Conservation (phyloP, 192 early-diverging fungal species). For the Pilobolus umbonatus region DNA sequence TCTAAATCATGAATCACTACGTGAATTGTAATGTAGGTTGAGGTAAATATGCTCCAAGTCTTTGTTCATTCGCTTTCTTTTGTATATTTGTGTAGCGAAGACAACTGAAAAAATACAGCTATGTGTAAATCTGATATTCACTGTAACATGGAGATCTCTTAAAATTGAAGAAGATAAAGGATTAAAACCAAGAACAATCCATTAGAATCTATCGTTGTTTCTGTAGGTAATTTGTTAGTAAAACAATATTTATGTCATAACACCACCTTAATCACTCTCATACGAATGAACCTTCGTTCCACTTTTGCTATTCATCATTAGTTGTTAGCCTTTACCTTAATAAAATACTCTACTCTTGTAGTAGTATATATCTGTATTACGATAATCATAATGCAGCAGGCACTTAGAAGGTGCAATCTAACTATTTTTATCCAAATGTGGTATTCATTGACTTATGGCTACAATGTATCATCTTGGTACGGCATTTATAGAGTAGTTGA, state of each 20-base stretch:
- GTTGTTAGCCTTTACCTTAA: neutral
- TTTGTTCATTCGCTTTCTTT: neutral
- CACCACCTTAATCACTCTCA: neutral
- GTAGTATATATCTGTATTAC: neutral
- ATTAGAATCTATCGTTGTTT: neutral
- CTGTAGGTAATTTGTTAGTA: neutral
- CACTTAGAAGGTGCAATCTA: neutral
- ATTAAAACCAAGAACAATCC: neutral
- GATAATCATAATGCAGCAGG: neutral
- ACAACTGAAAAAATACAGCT: neutral
- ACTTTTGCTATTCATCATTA: neutral
- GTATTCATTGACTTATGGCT: neutral
- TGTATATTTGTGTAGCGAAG: neutral
- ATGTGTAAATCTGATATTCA: neutral
- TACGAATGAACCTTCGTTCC: neutral
- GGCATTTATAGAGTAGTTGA: neutral
- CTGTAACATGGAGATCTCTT: neutral
- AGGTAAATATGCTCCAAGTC: neutral
- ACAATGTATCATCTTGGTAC: neutral
- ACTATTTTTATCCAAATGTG: neutral
- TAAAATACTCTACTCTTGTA: neutral
- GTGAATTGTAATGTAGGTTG: neutral
- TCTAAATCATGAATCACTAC: neutral
- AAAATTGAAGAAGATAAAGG: neutral
- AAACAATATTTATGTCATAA: neutral